phyloP scores from a whole-genome alignment of 306 rosid species.

The Adenanthera pavonina region DNA sequence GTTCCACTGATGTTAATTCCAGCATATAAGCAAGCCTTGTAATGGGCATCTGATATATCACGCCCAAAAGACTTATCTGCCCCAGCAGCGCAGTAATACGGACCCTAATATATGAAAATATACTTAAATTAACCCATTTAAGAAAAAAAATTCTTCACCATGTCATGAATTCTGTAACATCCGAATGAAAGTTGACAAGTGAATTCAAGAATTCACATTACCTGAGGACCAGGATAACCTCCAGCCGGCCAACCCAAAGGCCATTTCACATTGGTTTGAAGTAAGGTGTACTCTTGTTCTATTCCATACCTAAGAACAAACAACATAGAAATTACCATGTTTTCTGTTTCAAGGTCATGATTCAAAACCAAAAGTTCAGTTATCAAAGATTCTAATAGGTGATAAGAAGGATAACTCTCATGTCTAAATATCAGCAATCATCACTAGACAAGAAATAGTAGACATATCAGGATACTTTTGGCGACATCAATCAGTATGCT shows the following conservation, averaged over 20 bases:
- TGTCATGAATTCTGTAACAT: slow-evolving; percentile 22
- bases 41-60: slow-evolving; percentile 98
- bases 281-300: slow-evolving; percentile 98
- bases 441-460: slow-evolving; percentile 10
- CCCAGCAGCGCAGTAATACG: slow-evolving; percentile 92
- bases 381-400: slow-evolving; percentile 18
- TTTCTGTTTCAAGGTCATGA: slow-evolving; percentile 30
- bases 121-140: background rate
- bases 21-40: slow-evolving; percentile 97
- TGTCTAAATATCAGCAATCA: slow-evolving; percentile 15
- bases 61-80: slow-evolving; percentile 99
- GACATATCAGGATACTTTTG: slow-evolving; percentile 18
- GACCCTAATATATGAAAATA: slow-evolving; percentile 66
- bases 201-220: slow-evolving; percentile 35
- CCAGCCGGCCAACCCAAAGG: slow-evolving; percentile 99
- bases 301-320: slow-evolving; percentile 83
- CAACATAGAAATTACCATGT: slow-evolving; percentile 45
- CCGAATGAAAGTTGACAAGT: slow-evolving; percentile 27
- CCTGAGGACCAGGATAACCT: slow-evolving; percentile 99
- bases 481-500: slow-evolving; percentile 12
- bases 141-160: background rate
- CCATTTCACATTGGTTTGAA: slow-evolving; percentile 91
- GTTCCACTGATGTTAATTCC: slow-evolving; percentile 97
- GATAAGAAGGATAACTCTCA: slow-evolving; percentile 18
- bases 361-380: slow-evolving; percentile 35